Conservation (phyloP, 148 eudicot species). For the Agrostemma githago region DNA sequence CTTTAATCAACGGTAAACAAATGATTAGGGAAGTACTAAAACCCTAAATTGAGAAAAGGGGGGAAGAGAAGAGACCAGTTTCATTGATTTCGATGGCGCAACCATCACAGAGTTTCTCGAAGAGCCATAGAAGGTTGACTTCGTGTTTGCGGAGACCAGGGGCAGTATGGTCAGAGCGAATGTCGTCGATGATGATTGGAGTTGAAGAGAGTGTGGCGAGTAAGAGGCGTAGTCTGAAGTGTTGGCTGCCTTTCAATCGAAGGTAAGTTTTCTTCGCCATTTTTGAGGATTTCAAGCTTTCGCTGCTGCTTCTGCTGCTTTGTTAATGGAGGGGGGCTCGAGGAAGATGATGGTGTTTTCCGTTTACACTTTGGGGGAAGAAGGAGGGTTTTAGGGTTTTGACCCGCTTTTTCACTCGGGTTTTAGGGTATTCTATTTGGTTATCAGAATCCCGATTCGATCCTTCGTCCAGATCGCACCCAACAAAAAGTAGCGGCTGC, state of each 20-base stretch:
- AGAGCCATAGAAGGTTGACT: constrained; percentile 64
- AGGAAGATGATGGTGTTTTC: not conserved
- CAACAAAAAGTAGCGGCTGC: too few relatives aligned
- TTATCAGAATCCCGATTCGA: too few relatives aligned
- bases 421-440: too few relatives aligned
- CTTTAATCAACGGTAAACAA: too few relatives aligned
- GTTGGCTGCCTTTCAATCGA: constrained; percentile 68
- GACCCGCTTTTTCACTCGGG: not conserved
- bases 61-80: constrained; percentile 42
- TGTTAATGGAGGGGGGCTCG: not conserved
- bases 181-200: constrained; percentile 63
- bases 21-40: not conserved
- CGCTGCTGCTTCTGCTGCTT: not conserved
- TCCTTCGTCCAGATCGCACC: too few relatives aligned
- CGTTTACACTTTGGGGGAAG: not conserved
- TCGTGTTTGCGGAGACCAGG: constrained; percentile 82
- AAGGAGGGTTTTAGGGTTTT: not conserved
- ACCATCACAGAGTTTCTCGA: constrained; percentile 65
- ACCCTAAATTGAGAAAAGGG: not conserved
- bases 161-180: constrained; percentile 56
- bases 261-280: constrained; percentile 46
- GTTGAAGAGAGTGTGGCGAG: constrained; percentile 70
- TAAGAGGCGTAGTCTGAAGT: constrained; percentile 54
- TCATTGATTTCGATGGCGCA: constrained; percentile 70
- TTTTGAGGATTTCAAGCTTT: not conserved